phyloP scores from a whole-genome alignment of 1,284 basidiomycete genomes.

The Ganoderma leucocontextum region DNA sequence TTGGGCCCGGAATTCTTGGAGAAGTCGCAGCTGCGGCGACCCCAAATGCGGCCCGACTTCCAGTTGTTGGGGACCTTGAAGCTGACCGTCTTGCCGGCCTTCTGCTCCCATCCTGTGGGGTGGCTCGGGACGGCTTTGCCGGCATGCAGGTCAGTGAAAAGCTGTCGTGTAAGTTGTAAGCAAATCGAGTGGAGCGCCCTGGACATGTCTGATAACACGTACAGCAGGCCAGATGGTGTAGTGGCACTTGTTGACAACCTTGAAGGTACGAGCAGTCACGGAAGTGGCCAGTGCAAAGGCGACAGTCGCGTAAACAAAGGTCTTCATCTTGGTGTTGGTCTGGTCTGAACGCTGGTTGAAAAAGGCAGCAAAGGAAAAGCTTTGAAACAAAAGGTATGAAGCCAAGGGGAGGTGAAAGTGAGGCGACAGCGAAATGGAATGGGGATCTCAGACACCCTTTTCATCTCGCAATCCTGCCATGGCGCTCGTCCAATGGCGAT shows the following conservation, averaged over 20 bases:
- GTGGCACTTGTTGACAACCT: slow-evolving; percentile 33
- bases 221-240: slow-evolving; percentile 32
- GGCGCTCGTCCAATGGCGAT: neutral
- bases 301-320: slow-evolving; percentile 13
- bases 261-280: slow-evolving; percentile 27
- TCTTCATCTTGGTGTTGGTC: slow-evolving; percentile 13
- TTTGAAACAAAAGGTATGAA: neutral
- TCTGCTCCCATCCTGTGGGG: slow-evolving; percentile 46
- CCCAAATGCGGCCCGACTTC: slow-evolving; percentile 51
- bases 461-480: neutral
- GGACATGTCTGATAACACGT: neutral
- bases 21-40: slow-evolving; percentile 55
- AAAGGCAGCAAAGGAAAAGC: neutral
- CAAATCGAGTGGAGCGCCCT: neutral
- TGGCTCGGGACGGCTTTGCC: slow-evolving; percentile 39
- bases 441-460: slow-evolving; percentile 1
- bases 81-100: slow-evolving; percentile 39
- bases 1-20: slow-evolving; percentile 47
- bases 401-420: neutral
- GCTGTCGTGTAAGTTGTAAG: slow-evolving; percentile 23
- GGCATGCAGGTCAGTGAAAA: slow-evolving; percentile 45
- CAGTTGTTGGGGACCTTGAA: slow-evolving; percentile 49
- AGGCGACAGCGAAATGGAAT: slow-evolving; percentile 1
- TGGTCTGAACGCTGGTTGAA: neutral
- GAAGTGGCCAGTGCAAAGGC: slow-evolving; percentile 16